Base-by-base conservation (phyloP, 176 grass and related monocot species). In the Zizania latifolia region DNA sequence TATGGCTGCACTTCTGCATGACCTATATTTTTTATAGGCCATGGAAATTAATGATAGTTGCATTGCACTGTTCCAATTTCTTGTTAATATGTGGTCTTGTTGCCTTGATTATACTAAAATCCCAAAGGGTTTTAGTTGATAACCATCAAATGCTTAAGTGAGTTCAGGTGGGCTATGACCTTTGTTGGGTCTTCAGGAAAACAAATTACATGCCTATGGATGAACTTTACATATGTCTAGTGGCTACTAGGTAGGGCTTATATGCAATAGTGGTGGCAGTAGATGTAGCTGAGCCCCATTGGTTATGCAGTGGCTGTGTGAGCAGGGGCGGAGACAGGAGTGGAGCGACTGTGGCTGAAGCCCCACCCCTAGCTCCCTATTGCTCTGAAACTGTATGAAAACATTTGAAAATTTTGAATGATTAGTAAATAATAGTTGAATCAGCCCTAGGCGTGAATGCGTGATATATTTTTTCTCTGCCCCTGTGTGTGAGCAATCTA, bases 351-450 rank as follows among this genome's bases (percentile, higher is more conserved):
- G n/a, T n/a, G n/a, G n/a, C n/a, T n/a, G n/a, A n/a, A n/a, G n/a
- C n/a, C n/a, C n/a, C n/a, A n/a, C n/a, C n/a, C n/a, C n/a, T n/a
- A n/a, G n/a, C n/a, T n/a, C n/a, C n/a, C n/a, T n/a, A n/a, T n/a
- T n/a, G n/a, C n/a, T n/a, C n/a, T n/a, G n/a, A n/a, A n/a, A n/a
- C n/a, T n/a, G n/a, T n/a, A n/a, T n/a, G n/a, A n/a, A n/a, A n/a
- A n/a, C n/a, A n/a, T n/a, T n/a, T n/a, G n/a, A n/a, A n/a, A n/a
- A n/a, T n/a, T n/a, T n/a, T n/a, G n/a, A n/a, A n/a, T n/a, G n/a
- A n/a, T 31, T 1, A 16, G 2, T 70, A 1, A 86, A 93, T 7
- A 86, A 55, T 13, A 82, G 28, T n/a, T n/a, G n/a, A n/a, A n/a
- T n/a, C n/a, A n/a, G n/a, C n/a, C n/a, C n/a, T n/a, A n/a, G n/a